Evolutionary conservation across 306 rosid genomes (phyloP).

Genomic region (Abrus precatorius): DNA sequence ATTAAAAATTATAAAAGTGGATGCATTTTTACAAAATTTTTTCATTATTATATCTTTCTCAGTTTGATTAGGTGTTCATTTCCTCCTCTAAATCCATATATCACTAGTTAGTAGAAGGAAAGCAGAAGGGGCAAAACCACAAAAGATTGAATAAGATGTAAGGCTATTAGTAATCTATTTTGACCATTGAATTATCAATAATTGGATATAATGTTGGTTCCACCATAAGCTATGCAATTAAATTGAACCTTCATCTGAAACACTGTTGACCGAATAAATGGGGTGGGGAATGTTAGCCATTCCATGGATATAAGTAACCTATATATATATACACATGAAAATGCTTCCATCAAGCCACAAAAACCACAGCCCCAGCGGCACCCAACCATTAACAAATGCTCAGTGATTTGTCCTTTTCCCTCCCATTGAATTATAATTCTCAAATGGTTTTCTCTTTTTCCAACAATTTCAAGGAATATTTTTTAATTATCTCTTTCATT

Average conservation of each 20-base stretch:
- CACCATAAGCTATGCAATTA: constrained; percentile 19
- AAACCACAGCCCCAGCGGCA: not conserved
- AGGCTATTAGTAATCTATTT: not conserved
- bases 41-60: not conserved
- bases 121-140: not conserved
- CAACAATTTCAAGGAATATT: too few species aligned
- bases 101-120: not conserved
- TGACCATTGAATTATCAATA: not conserved
- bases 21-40: not conserved
- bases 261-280: too few species aligned
- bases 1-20: too few species aligned
- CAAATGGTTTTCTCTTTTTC: too few species aligned
- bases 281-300: too few species aligned
- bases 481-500: too few species aligned
- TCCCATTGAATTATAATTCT: not conserved
- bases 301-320: not conserved
- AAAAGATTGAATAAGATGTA: constrained; percentile 12
- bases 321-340: not conserved
- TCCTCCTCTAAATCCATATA: not conserved
- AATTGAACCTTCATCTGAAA: constrained; percentile 1
- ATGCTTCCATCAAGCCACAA: too few species aligned
- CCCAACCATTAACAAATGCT: not conserved
- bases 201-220: not conserved
- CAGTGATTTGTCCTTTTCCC: not conserved
- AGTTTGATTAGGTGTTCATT: too few species aligned